Evolutionary conservation across 257 asterid genomes (phyloP).

Genomic region (Perilla frutescens): DNA sequence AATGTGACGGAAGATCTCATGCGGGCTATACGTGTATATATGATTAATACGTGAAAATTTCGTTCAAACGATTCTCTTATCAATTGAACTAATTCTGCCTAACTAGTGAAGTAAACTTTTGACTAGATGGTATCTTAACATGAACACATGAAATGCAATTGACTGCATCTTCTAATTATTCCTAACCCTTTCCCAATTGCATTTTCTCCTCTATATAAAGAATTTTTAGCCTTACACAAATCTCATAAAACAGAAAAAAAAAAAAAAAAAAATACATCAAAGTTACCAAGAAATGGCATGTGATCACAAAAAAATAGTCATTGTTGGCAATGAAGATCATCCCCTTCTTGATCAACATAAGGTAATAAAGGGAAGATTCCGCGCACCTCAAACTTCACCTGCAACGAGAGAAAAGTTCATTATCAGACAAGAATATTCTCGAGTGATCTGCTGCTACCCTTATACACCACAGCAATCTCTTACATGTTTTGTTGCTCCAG

Average conservation of each 20-base stretch:
- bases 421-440: background rate
- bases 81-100: too few relatives aligned
- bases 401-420: background rate
- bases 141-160: too few relatives aligned
- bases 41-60: background rate
- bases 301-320: background rate
- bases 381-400: background rate
- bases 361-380: too few relatives aligned
- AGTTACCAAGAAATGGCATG: constrained; percentile 10
- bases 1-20: too few relatives aligned
- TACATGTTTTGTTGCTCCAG: constrained; percentile 12
- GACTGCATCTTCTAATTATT: background rate
- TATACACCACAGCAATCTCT: constrained; percentile 22
- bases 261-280: too few relatives aligned
- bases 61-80: constrained; percentile 3
- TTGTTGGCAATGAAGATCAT: background rate
- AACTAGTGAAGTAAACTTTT: background rate
- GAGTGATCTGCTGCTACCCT: constrained; percentile 3
- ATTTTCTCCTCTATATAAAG: constrained; percentile 10
- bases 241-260: background rate
- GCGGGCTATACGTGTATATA: background rate
- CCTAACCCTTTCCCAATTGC: background rate
- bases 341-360: background rate
- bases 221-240: background rate
- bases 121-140: background rate